These are phyloP conservation scores for Talaromyces sp. DNA, from an alignment of 2,329 filamentous ascomycete species.

Conservation along the genomic window DNA sequence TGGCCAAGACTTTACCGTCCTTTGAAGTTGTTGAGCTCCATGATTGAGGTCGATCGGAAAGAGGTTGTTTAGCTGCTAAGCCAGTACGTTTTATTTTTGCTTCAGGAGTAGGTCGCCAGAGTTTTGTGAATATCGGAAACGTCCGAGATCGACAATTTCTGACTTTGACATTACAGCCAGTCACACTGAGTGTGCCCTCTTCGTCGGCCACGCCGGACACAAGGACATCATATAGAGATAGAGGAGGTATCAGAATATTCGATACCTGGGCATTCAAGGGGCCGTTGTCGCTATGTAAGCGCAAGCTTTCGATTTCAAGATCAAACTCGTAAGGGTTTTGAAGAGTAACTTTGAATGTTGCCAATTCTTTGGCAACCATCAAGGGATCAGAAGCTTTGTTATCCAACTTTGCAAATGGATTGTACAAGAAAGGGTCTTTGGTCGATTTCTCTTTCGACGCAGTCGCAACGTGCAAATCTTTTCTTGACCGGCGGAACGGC, in stretches of 20 bases:
- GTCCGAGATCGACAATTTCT: conserved; percentile 73
- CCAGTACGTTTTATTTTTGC: conserved; percentile 73
- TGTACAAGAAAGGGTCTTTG: conserved; percentile 86
- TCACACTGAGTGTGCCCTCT: conserved; percentile 65
- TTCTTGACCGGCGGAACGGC: conserved; percentile 59
- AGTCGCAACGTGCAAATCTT: conserved; percentile 43
- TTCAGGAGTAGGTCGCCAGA: conserved; percentile 66
- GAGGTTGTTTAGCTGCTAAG: conserved; percentile 50
- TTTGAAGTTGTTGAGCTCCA: conserved; percentile 37
- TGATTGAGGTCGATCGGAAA: conserved; percentile 41
- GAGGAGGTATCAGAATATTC: conserved; percentile 67
- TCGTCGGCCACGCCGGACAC: conserved; percentile 62
- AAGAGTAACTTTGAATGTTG: conserved; percentile 72
- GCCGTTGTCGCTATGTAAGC: conserved; percentile 66
- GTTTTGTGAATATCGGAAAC: conserved; percentile 75
- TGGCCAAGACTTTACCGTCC: conserved; percentile 25
- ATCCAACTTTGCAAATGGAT: conserved; percentile 73
- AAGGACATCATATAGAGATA: conserved; percentile 72
- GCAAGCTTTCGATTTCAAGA: conserved; percentile 77
- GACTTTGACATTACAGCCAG: conserved; percentile 72
- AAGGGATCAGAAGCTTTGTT: conserved; percentile 55
- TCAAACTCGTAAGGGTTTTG: conserved; percentile 96
- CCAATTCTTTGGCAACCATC: conserved; percentile 71
- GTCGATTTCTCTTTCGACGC: conserved; percentile 33
- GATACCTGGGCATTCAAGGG: conserved; percentile 63